Conservation (phyloP, 2,329 filamentous ascomycete genomes). For the Phaeosphaeriaceae sp. region DNA sequence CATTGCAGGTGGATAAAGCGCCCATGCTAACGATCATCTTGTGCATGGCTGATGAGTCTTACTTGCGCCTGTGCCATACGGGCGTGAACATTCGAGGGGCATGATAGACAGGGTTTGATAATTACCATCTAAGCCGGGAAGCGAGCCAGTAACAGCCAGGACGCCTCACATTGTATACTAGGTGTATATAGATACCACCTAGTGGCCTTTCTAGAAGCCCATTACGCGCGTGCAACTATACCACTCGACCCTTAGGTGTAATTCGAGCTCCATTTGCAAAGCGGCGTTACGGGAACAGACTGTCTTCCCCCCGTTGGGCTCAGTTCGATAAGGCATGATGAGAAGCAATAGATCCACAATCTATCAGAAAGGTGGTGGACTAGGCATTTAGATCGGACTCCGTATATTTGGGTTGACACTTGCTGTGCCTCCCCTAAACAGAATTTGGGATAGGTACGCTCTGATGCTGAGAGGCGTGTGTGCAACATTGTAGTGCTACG, state of each 20-base stretch:
- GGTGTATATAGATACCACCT: constrained; percentile 13
- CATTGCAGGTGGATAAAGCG: constrained; percentile 1
- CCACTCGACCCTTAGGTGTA: constrained; percentile 12
- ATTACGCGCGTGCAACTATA: constrained; percentile 9
- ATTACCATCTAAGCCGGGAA: constrained; percentile 21
- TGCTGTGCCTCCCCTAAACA: not conserved
- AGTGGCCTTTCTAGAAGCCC: constrained; percentile 9
- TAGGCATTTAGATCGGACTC: too few relatives aligned
- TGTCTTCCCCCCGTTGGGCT: not conserved
- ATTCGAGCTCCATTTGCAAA: constrained; percentile 10
- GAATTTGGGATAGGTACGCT: not conserved
- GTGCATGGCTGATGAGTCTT: constrained; percentile 31
- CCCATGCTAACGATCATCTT: constrained; percentile 9
- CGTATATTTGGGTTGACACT: too few relatives aligned
- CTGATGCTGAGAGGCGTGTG: not conserved
- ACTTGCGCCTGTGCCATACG: constrained; percentile 22
- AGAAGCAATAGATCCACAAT: not conserved
- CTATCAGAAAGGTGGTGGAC: too few relatives aligned
- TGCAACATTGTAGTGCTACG: constrained; percentile 21
- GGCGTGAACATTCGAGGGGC: constrained; percentile 16
- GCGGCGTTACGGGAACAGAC: constrained; percentile 2
- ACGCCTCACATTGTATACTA: constrained; percentile 12
- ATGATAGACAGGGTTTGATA: constrained; percentile 28
- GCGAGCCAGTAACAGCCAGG: constrained; percentile 25
- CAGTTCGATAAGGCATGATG: not conserved